Conservation (phyloP, 208 protist species). For the Wallacemonas sp. region DNA sequence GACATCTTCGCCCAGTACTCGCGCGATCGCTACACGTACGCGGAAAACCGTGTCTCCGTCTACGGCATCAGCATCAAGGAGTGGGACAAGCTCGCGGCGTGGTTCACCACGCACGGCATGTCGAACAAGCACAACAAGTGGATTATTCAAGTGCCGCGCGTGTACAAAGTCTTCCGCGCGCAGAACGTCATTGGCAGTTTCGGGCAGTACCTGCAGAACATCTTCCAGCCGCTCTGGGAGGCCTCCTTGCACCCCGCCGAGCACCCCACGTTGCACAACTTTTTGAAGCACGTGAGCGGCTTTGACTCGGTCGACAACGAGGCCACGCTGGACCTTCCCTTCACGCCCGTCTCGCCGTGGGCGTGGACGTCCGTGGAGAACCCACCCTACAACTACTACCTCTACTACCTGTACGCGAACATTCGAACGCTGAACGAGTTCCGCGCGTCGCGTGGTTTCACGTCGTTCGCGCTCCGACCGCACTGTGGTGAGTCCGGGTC, state of each 20-base stretch:
- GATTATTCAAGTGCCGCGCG: slow-evolving; percentile 97
- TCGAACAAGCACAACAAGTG: slow-evolving; percentile 97
- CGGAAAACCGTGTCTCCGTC: slow-evolving; percentile 92
- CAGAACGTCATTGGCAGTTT: slow-evolving; percentile 94
- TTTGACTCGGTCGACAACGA: slow-evolving; percentile 99
- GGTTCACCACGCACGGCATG: slow-evolving; percentile 96
- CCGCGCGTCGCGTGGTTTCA: slow-evolving; percentile 86
- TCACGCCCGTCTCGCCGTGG: slow-evolving; percentile 83
- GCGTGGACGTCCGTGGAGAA: slow-evolving; percentile 96
- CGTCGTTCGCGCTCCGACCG: slow-evolving; percentile 97
- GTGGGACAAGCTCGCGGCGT: slow-evolving; percentile 96
- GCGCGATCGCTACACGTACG: slow-evolving; percentile 95
- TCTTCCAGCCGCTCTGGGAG: slow-evolving; percentile 99
- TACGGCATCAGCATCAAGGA: slow-evolving; percentile 94
- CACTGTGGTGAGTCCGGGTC: slow-evolving; percentile 97
- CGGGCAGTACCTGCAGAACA: slow-evolving; percentile 96
- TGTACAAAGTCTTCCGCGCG: slow-evolving; percentile 94
- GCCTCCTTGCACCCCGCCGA: slow-evolving; percentile 95
- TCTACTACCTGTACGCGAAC: slow-evolving; percentile 99
- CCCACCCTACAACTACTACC: slow-evolving; percentile 99
- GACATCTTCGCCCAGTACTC: slow-evolving; percentile 96
- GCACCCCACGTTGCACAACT: slow-evolving; percentile 96
- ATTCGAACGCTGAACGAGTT: slow-evolving; percentile 97
- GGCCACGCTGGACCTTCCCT: slow-evolving; percentile 91
- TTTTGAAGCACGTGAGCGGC: slow-evolving; percentile 96